Conservation (phyloP, 345 rosid genomes). For the Anastatica hierochuntica region DNA sequence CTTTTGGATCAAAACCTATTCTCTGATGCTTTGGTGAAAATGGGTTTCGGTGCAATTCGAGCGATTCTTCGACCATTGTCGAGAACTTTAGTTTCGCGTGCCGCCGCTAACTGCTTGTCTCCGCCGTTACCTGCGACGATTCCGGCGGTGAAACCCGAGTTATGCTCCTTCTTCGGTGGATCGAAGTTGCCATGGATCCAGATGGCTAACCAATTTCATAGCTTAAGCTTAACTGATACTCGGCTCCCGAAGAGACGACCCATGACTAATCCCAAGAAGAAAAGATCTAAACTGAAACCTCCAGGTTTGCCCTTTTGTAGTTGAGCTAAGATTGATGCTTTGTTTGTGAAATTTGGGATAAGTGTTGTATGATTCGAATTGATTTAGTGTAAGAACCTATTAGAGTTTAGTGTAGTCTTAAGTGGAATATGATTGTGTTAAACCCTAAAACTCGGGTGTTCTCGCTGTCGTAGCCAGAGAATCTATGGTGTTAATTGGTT, state of each 20-base stretch:
- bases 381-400: no score
- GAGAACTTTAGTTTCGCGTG: conserved; percentile 33
- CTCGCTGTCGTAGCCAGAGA: no score
- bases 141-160: conserved; percentile 13
- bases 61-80: conserved; percentile 37
- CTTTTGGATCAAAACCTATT: no score
- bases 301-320: conserved; percentile 47
- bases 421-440: no score
- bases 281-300: conserved; percentile 63
- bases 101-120: conserved; percentile 15
- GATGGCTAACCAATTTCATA: conserved; percentile 30
- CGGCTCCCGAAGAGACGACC: conserved; percentile 79
- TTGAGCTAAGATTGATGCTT: neutral
- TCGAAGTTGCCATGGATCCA: conserved; percentile 35
- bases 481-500: neutral
- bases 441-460: no score
- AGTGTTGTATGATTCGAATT: conserved; percentile 2
- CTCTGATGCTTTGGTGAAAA: conserved; percentile 25
- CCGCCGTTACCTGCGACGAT: no score
- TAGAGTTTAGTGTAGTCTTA: no score
- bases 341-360: neutral
- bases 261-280: conserved; percentile 56
- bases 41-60: conserved; percentile 52
- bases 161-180: conserved; percentile 15
- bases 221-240: conserved; percentile 53